Conservation (phyloP, 2,329 filamentous ascomycete genomes). For the Periglandula ipomoeae region DNA sequence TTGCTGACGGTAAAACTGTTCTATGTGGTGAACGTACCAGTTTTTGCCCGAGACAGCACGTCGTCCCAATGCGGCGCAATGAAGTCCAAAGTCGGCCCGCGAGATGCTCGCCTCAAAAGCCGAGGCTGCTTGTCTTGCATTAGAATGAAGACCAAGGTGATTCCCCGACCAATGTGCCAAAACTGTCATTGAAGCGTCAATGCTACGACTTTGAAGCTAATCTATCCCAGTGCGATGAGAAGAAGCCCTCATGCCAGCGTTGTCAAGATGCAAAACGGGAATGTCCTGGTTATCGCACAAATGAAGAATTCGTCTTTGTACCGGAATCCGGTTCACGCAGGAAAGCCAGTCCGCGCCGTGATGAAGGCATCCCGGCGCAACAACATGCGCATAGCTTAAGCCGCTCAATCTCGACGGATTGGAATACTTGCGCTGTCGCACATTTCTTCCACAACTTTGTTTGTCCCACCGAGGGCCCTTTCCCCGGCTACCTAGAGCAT, state of each 20-base stretch:
- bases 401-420: not conserved
- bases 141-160: not conserved
- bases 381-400: not conserved
- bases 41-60: no score
- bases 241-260: not conserved
- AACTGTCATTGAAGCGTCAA: not conserved
- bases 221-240: not conserved
- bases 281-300: not conserved
- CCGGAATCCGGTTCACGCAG: not conserved
- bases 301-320: not conserved
- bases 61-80: not conserved
- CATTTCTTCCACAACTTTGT: not conserved
- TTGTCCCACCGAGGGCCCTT: not conserved
- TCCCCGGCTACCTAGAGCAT: not conserved
- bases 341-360: not conserved
- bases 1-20: no score
- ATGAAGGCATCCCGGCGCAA: not conserved
- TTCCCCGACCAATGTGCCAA: not conserved
- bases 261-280: not conserved
- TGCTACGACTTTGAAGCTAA: not conserved
- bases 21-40: no score
- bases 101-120: not conserved
- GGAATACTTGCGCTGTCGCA: not conserved
- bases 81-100: not conserved
- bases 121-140: not conserved